Base-by-base conservation (phyloP, 768 basidiomycete species). In the Mycena metata region DNA sequence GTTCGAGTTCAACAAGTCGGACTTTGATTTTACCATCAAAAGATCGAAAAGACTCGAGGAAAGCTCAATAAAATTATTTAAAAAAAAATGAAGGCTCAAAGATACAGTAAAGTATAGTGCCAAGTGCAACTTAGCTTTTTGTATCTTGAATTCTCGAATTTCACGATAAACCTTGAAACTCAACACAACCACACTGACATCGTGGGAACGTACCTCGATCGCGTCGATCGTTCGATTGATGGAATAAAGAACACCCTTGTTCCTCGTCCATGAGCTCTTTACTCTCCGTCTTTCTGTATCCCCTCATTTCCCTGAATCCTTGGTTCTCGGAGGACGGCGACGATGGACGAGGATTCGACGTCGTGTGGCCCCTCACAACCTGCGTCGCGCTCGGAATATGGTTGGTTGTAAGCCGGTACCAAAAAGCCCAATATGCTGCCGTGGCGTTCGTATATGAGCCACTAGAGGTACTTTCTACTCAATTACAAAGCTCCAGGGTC, bases 371-470 rank as follows among this genome's bases (percentile, higher is more conserved):
- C 36, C 81, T 93, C 26, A 85, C 90, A 2, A 76, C 89, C 33
- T 93, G 92, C 82, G 88, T 94, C 70, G 91, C 87, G 43, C 82
- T 92, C 66, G 93, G 94, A 47, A 93, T 95, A 68, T 94, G 89
- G 83, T 83, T 94, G 30, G 91, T 95, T 50, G 86, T 90, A 72
- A 83, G 88, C 80, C 89, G 92, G 46, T 91, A 93, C 78, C 88
- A 91, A 74, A 89, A 89, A 72, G 86, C 89, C 56, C 86, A 87
- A 69, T 96, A 93, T 74, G 89, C 89, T 55, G 89, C 93, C 0
- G 86, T 95, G 3, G 84, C 86, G 2, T 96, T 97, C 79, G 76
- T 81, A 43, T 83, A 86, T 75, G 80, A 80, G 24, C 73, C 81
- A 5, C 95, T 92, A 19, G 80, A 84, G 50, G 95, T 95, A 76